These are phyloP conservation scores for Bothriochloa decipiens DNA, from an alignment of 176 grass and related monocot genomes.

Conservation along the genomic window DNA sequence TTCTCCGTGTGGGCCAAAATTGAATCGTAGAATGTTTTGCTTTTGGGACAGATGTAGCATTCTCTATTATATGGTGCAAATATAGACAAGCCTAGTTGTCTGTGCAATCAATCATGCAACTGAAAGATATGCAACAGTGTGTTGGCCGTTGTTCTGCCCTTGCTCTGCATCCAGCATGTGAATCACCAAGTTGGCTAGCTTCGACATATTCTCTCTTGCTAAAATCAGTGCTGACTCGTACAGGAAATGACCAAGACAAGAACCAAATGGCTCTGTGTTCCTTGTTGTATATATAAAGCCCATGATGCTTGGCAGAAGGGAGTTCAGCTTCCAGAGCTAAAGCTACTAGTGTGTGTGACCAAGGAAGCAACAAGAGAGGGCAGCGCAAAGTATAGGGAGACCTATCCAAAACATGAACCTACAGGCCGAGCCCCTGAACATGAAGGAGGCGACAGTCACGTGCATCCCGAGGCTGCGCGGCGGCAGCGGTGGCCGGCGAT, in stretches of 20 bases:
- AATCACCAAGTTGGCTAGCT: conserved; percentile 28
- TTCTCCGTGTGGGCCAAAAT: background rate
- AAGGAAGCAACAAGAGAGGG: background rate
- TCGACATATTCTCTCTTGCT: background rate
- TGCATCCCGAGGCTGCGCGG: conserved; percentile 78
- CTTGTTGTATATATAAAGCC: conserved; percentile 16
- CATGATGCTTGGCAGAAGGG: background rate
- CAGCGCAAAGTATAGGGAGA: background rate
- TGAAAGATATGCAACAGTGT: background rate
- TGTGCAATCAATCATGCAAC: background rate
- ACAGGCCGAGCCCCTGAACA: conserved; percentile 32
- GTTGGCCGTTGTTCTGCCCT: background rate
- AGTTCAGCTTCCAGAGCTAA: background rate
- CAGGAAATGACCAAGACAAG: too few relatives aligned
- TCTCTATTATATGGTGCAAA: background rate
- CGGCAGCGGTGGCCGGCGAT: conserved; percentile 12
- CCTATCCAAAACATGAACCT: background rate
- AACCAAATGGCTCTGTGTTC: background rate
- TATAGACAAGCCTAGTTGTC: background rate
- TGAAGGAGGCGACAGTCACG: conserved; percentile 35
- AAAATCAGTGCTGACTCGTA: conserved; percentile 24
- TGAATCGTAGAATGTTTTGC: background rate
- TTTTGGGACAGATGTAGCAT: background rate
- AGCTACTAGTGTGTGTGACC: background rate
- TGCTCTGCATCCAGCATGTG: conserved; percentile 38